Percentiles rank a stretch among this genome's conserved stretches.
Conservation (phyloP, 2,329 filamentous ascomycete genomes). For the Botrytis galanthina region DNA sequence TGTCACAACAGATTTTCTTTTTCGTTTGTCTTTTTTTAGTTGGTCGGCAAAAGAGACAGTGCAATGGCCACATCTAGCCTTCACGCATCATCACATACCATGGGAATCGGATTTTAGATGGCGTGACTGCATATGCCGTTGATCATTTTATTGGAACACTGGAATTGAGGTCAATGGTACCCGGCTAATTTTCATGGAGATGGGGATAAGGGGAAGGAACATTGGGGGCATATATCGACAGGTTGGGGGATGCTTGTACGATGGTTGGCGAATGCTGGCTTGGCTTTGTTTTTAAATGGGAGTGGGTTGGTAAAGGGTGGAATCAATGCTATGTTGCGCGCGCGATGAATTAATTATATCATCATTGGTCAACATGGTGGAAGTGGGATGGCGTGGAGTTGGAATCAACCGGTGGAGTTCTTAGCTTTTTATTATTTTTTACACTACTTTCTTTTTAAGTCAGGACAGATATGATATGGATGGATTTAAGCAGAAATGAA, state of each 20-base stretch:
- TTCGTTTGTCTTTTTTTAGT: constrained; percentile 18
- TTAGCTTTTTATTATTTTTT: not conserved
- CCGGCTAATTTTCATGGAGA: constrained; percentile 12
- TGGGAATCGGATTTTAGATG: constrained; percentile 20
- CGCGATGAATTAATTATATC: constrained; percentile 8
- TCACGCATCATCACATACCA: constrained; percentile 19
- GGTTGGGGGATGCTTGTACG: constrained; percentile 18
- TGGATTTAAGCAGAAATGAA: constrained; percentile 11
- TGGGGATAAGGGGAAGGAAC: constrained; percentile 8
- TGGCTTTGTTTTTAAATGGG: constrained; percentile 14
- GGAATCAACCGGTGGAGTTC: constrained; percentile 6
- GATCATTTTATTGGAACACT: constrained; percentile 10
- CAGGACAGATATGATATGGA: constrained; percentile 7
- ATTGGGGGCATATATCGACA: constrained; percentile 10
- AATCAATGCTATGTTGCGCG: constrained; percentile 7
- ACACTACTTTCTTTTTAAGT: not conserved
- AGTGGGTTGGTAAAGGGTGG: constrained; percentile 1
- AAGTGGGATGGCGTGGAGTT: constrained; percentile 10
- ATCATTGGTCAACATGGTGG: not conserved
- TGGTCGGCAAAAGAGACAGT: constrained; percentile 9
- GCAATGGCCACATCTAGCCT: constrained; percentile 13
- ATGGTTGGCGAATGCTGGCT: constrained; percentile 17
- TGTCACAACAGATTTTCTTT: constrained; percentile 25
- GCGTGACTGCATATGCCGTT: constrained; percentile 16
- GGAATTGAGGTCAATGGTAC: not conserved